Conservation (phyloP, 306 rosid species). For the Malus asiatica region DNA sequence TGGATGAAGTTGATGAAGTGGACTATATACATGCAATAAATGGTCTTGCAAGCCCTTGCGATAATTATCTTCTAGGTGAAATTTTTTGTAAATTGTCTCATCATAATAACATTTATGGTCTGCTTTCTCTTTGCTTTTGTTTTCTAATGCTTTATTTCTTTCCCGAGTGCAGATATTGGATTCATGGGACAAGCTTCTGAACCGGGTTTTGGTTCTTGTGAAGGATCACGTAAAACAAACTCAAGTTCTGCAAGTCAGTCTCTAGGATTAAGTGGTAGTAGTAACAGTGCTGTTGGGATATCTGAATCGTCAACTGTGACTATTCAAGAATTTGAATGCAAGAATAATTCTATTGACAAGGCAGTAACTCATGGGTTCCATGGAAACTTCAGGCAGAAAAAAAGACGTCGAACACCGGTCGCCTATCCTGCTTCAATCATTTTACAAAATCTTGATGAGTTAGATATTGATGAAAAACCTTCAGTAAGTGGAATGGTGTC, state of each 20-base stretch:
- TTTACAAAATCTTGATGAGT: conserved; percentile 24
- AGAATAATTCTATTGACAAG: conserved; percentile 40
- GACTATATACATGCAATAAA: conserved; percentile 55
- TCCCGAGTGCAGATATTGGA: conserved; percentile 49
- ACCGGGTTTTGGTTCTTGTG: conserved; percentile 37
- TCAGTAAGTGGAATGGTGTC: conserved; percentile 31
- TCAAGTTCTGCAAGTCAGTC: conserved; percentile 65
- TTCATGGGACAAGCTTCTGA: conserved; percentile 41
- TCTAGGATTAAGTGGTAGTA: conserved; percentile 72
- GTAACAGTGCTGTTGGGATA: conserved; percentile 50
- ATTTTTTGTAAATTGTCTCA: not conserved
- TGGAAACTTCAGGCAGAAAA: conserved; percentile 38
- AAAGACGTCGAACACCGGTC: conserved; percentile 41
- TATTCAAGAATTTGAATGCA: conserved; percentile 46
- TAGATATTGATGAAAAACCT: conserved; percentile 35
- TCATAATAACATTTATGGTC: not conserved
- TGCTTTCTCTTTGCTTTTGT: conserved; percentile 1
- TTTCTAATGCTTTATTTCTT: conserved; percentile 3
- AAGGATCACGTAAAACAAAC: conserved; percentile 39
- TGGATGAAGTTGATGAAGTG: conserved; percentile 72
- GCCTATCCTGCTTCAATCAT: conserved; percentile 39
- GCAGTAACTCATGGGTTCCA: conserved; percentile 27
- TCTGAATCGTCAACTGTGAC: conserved; percentile 58
- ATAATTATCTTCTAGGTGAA: conserved; percentile 70
- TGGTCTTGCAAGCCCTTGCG: conserved; percentile 54